Percentiles rank a stretch among this genome's conserved stretches.
Evolutionary conservation across 441 rosid genomes (phyloP).

Genomic region (Adansonia grandidieri): DNA sequence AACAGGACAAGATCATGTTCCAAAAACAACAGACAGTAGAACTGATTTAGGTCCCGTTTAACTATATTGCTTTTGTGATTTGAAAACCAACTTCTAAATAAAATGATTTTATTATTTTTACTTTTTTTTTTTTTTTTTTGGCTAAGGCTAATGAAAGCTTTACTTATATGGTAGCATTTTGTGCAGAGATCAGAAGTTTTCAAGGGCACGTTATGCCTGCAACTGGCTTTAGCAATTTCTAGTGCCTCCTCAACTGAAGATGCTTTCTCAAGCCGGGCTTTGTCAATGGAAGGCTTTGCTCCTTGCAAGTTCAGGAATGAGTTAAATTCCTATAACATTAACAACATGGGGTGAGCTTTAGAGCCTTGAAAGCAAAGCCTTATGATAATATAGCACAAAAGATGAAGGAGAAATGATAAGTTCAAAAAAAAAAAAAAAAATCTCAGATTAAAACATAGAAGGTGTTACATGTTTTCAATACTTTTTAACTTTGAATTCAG

Average conservation of each 20-base stretch:
- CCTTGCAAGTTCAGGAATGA: constrained; percentile 82
- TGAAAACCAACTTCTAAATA: no score
- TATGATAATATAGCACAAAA: neutral
- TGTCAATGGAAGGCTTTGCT: constrained; percentile 71
- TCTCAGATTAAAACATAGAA: neutral
- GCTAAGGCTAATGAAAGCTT: neutral
- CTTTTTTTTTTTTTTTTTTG: no score
- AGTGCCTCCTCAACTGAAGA: constrained; percentile 91
- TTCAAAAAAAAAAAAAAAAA: neutral
- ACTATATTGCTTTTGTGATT: no score
- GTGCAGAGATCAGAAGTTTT: neutral
- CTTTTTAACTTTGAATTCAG: neutral
- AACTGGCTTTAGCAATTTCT: constrained; percentile 51
- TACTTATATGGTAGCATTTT: neutral
- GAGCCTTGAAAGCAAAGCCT: neutral
- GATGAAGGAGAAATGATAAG: neutral
- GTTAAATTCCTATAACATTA: constrained; percentile 69
- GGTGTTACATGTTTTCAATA: neutral
- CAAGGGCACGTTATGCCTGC: neutral
- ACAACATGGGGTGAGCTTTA: neutral
- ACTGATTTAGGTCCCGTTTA: no score
- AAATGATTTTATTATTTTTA: no score
- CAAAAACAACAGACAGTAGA: neutral
- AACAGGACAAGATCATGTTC: neutral
- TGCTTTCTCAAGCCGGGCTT: constrained; percentile 70